Base-by-base conservation (phyloP, 1,139 yeast genomes). In the Scheffersomyces illinoinensis region DNA sequence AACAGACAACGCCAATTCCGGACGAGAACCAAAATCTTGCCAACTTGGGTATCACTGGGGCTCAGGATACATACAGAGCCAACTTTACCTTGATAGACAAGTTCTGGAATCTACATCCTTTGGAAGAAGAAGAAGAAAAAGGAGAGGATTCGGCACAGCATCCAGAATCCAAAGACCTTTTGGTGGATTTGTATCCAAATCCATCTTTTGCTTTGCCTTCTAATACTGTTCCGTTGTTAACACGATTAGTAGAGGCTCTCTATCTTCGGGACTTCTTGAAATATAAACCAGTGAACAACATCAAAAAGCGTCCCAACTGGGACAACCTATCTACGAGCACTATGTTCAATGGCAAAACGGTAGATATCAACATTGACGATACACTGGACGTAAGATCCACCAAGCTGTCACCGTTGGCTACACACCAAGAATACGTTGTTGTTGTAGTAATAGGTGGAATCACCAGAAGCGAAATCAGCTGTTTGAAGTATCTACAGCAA, bases 391-490 rank as follows among this genome's bases (percentile, higher is more conserved):
- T 63, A 18, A 61, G 67, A 24, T 62, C 62, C 46, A 59, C 59
- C 43, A 58, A 57, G 54, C 63, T 49, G 53, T 23, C 54, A 50
- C 7, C 54, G 10, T 21, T 43, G 21, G 47, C 53, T n/a, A 52
- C 53, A 48, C 56, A 55, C 47, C 61, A 55, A 58, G 78, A 79
- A 68, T 84, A 84, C 56, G 81, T 89, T 47, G 75, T 90, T 43
- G 74, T 85, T 4, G 79, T 79, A 43, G 68, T 84, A 58, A 71
- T 91, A 51, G 97, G 97, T 8, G 97, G 97, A 0, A 76, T 91
- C n/a, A 90, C 97, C 0, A 83, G 89, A 68, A 84, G 92, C 17
- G 97, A 91, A 70, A 76, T 91, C 14, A 82, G 91, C 14, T 87
- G 92, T 20, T 77, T 91, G 58, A 78, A 88, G 65, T 81, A 81